Conservation (phyloP, 2,329 filamentous ascomycete species). For the Apiospora arundinis region DNA sequence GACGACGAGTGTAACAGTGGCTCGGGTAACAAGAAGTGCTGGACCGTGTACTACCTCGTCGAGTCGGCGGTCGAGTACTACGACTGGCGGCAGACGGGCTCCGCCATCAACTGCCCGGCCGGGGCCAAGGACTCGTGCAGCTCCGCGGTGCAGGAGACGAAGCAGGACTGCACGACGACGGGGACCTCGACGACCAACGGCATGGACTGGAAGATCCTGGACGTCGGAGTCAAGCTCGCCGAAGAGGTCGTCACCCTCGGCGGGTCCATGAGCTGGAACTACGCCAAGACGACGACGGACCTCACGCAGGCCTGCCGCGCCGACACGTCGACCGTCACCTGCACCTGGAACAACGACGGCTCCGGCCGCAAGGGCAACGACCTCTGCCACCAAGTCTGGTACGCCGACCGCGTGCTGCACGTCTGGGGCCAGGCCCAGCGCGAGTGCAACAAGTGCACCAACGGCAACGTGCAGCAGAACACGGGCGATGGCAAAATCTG, state of each 20-base stretch:
- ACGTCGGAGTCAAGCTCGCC: neutral
- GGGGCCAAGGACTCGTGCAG: neutral
- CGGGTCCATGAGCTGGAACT: neutral
- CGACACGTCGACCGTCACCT: neutral
- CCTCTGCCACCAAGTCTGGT: slow-evolving; percentile 3
- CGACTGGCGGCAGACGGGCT: neutral
- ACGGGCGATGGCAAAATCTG: neutral
- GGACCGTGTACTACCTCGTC: slow-evolving; percentile 3
- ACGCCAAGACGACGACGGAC: neutral
- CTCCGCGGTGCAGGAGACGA: neutral
- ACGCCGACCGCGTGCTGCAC: slow-evolving; percentile 3
- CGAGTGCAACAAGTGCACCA: neutral
- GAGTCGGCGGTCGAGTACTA: slow-evolving; percentile 6
- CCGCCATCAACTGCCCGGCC: neutral
- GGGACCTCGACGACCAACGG: neutral
- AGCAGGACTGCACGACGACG: neutral
- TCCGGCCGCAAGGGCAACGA: neutral
- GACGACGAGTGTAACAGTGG: neutral
- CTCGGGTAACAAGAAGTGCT: neutral
- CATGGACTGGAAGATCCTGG: neutral
- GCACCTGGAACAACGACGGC: neutral
- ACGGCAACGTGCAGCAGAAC: neutral
- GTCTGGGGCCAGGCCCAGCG: neutral
- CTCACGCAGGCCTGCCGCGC: neutral
- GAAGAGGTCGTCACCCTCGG: neutral